phyloP scores from a whole-genome alignment of 148 eudicot genomes.

The Vaccinium macrocarpon region DNA sequence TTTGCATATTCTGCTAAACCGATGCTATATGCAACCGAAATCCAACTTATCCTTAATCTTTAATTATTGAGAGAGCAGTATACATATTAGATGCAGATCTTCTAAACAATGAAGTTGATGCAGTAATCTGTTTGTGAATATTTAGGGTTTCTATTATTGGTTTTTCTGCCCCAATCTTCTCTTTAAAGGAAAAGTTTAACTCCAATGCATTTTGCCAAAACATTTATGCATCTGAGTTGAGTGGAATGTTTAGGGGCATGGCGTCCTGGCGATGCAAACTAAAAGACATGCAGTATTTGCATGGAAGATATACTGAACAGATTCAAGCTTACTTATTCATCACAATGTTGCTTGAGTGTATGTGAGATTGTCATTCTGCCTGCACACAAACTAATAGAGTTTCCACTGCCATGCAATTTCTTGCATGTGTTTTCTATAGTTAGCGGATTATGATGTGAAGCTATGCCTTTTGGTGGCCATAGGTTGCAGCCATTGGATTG shows the following conservation, averaged over 20 bases:
- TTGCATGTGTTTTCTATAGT: not conserved
- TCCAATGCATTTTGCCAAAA: not conserved
- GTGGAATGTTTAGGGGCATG: not conserved
- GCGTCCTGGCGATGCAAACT: not conserved
- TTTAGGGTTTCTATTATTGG: not conserved
- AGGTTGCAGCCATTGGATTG: slow-evolving; percentile 98
- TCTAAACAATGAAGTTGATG: not conserved
- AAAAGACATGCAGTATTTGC: not conserved
- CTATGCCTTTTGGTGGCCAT: slow-evolving; percentile 6
- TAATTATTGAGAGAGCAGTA: not conserved
- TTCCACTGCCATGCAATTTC: not conserved
- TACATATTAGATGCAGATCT: not conserved
- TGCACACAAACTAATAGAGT: not conserved
- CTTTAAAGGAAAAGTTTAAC: not conserved
- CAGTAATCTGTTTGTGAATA: not conserved
- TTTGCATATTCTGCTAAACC: not conserved
- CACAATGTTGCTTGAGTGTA: not conserved
- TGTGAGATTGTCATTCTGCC: not conserved
- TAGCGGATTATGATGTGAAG: slow-evolving; percentile 7
- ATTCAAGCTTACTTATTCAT: not conserved
- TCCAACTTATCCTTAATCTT: not conserved
- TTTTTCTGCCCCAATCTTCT: not conserved
- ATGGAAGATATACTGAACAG: not conserved
- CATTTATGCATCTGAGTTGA: not conserved
- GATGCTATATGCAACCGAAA: not conserved